Evolutionary conservation across 163 green algal genomes (phyloP).

Genomic region (Trebouxiophyceae sp.): DNA sequence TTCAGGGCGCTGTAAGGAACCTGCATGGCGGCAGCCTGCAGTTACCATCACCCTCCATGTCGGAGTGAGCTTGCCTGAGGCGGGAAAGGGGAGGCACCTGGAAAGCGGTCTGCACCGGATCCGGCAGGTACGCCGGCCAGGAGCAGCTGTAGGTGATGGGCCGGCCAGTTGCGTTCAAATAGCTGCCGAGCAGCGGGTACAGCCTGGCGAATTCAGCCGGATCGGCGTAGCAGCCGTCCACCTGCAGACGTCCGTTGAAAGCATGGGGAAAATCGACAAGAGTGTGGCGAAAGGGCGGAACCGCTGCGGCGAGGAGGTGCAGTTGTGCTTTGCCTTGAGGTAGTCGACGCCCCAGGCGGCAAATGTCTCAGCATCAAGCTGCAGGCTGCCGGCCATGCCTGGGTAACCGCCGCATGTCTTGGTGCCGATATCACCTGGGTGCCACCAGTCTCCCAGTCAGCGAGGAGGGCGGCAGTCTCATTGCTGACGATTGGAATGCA

Average conservation of each 20-base stretch:
- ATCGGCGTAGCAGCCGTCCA: slow-evolving; percentile 10
- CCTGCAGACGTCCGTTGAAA: slow-evolving; percentile 1
- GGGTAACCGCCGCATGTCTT: slow-evolving; percentile 7
- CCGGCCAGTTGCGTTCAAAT: slow-evolving; percentile 3
- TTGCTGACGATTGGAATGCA: too few relatives aligned
- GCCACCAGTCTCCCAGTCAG: too few relatives aligned
- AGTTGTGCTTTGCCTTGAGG: slow-evolving; percentile 11
- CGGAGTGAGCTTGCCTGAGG: too few relatives aligned
- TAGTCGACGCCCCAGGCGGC: slow-evolving; percentile 12
- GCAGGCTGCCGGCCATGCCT: neutral
- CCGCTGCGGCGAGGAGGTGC: too few relatives aligned
- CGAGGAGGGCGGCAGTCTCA: too few relatives aligned
- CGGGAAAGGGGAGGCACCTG: slow-evolving; percentile 1
- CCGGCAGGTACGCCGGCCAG: slow-evolving; percentile 8
- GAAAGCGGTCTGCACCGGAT: slow-evolving; percentile 6
- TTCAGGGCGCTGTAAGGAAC: slow-evolving; percentile 2
- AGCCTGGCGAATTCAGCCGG: neutral
- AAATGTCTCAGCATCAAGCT: slow-evolving; percentile 7
- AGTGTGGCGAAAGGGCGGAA: too few relatives aligned
- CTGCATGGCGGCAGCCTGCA: neutral
- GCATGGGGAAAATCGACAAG: too few relatives aligned
- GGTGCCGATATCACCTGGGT: neutral
- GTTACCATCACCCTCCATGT: neutral
- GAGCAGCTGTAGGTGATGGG: slow-evolving; percentile 12
- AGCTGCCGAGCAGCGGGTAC: neutral